Evolutionary conservation across 2,329 filamentous ascomycete species (phyloP).

Genomic region (Aspergillus neotritici): DNA sequence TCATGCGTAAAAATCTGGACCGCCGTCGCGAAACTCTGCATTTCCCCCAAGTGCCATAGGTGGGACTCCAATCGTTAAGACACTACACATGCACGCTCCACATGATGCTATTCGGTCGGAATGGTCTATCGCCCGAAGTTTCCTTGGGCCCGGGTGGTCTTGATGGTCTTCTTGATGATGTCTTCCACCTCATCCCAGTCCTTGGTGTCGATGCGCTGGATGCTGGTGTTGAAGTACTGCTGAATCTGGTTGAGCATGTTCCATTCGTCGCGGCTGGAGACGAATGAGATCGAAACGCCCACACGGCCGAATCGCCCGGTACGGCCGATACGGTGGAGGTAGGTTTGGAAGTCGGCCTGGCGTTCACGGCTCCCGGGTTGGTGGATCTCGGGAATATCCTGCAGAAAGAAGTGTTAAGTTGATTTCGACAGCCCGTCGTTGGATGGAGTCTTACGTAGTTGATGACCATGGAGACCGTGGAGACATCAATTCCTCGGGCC

Average conservation of each 20-base stretch:
- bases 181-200: constrained; percentile 91
- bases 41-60: too few relatives aligned
- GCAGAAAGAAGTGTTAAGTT: background rate
- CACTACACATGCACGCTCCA: too few relatives aligned
- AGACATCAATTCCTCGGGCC: constrained; percentile 86
- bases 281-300: constrained; percentile 91
- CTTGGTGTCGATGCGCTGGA: constrained; percentile 72
- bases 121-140: constrained; percentile 25
- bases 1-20: background rate
- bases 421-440: too few relatives aligned
- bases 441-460: constrained; percentile 62
- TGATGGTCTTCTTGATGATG: constrained; percentile 74
- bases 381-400: constrained; percentile 64
- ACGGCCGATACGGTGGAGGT: constrained; percentile 94
- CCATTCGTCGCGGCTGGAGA: constrained; percentile 80
- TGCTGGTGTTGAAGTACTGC: constrained; percentile 69
- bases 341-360: constrained; percentile 82
- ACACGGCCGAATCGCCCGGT: constrained; percentile 96
- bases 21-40: too few relatives aligned
- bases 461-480: constrained; percentile 94
- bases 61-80: too few relatives aligned
- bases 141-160: constrained; percentile 44
- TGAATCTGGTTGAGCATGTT: constrained; percentile 74
- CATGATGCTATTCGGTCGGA: too few relatives aligned
- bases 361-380: constrained; percentile 55